Evolutionary conservation across 2,329 filamentous ascomycete species (phyloP), one percentile per base, ranked within the genome.

Genomic region (Aspergillus sp.): DNA sequence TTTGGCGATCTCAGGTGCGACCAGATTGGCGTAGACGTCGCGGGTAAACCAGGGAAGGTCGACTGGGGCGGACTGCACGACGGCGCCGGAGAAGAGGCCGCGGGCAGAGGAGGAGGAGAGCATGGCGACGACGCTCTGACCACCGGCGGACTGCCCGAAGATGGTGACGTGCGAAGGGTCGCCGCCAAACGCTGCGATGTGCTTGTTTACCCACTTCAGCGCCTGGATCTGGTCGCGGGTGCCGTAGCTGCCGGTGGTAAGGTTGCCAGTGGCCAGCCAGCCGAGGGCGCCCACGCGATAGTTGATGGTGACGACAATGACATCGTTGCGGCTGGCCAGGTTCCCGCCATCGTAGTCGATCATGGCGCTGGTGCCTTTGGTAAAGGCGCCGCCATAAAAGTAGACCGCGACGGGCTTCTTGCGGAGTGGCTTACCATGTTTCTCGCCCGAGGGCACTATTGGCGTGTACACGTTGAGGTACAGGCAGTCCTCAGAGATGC

Each of bases 81-180:
- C 56, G 5, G 64, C 64, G 11, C 51, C 63, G 6, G 62, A 62
- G 51, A 67, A 66, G 36, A 65, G 60, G 4, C 64, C 64, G 1
- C 53, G 55, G 2, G 65, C 64, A 3, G 56, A 55, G 6, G 53
- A 54, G 2, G 64, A 66, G 16, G 62, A 65, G 8, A 67, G 53
- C 44, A 66, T 40, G 1, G 65, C 65, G 6, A 60, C 53, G 9
- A 84, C 81, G 35, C 80, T 81, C n/a, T 80, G 82, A 2, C 74
- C 83, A 11, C 69, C 69, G 11, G 69, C 67, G 6, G 64, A 68
- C 54, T 71, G 65, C 1, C 69, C 69, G 35, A 70, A 71, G 45
- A 72, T 65, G 22, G 68, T 70, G 32, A 72, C 61, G 14, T 60
- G 62, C 1, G 51, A 49, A 0, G 67, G 63, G 51, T 71, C 65